Base-by-base conservation (phyloP, 2,329 filamentous ascomycete genomes). In the Thyridium curvatum region DNA sequence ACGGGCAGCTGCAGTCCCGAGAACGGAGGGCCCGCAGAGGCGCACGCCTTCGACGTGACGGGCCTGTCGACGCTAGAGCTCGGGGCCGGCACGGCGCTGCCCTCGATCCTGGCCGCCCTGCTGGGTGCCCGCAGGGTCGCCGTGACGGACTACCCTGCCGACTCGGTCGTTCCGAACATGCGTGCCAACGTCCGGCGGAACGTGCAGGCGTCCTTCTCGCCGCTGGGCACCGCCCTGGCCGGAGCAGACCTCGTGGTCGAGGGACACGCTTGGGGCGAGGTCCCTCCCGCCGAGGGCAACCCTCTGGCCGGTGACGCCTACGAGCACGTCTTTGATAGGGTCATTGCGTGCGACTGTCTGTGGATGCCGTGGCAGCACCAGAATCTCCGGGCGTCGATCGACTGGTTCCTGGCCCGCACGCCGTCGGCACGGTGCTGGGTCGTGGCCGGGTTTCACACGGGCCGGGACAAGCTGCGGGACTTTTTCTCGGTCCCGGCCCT, bases 291-390 rank as follows among this genome's bases (percentile, higher is more conserved):
- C 51, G 58, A 12, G 50, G 55, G 17, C 18, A 66, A 8, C 53
- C 62, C 28, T 49, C 51, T 41, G 18, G 33, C 48, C 32, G 39
- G 15, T 52, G 9, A 21, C 17, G 30, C 50, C 18, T 43, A 52
- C 42, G 48, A 48, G 30, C 59, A 59, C 42, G 53, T 53, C 2
- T 86, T 80, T 52, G 77, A 77, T 34, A 72, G 79, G 41, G 66
- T 88, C 31, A 60, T 86, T n/a, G 79, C 78, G 0, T 79, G 81
- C 45, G 83, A 88, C 59, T 86, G 83, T 52, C 69, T 85, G 41
- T 88, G 84, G 83, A 86, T 87, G 79, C 74, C 77, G 2, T 73
- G 72, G 65, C 74, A 87, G 64, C 84, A 88, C 58, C 68, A 60
- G n/a, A 83, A 80, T 55, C 68, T 88, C 18, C 71, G 71, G 34